Conservation (phyloP, 208 protist species). For the Leishmania amazonensis region DNA sequence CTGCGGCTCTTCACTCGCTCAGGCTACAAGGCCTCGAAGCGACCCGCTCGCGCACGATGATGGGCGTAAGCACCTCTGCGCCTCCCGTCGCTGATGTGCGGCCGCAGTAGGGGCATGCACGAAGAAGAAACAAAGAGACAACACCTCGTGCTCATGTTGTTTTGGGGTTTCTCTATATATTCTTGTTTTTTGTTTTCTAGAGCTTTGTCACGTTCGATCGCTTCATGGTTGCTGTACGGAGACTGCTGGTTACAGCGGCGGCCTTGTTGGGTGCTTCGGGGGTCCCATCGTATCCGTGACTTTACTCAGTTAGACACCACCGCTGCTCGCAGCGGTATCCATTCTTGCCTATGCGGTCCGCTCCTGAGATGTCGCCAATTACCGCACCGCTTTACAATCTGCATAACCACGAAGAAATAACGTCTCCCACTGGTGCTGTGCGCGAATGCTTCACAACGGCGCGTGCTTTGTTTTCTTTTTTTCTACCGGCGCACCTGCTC, state of each 20-base stretch:
- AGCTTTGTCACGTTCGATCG: not conserved
- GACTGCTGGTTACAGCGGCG: not conserved
- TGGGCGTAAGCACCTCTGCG: too few relatives aligned
- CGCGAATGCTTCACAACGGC: not conserved
- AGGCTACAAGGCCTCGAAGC: not conserved
- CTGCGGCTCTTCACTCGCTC: not conserved
- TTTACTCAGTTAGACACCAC: not conserved
- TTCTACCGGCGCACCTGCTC: not conserved
- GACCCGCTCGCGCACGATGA: not conserved
- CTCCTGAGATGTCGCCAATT: not conserved
- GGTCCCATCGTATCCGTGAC: not conserved
- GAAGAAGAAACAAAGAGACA: not conserved
- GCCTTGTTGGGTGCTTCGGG: not conserved
- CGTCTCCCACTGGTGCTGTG: not conserved
- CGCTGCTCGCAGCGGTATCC: not conserved
- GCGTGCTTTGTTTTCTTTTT: not conserved
- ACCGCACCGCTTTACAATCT: not conserved
- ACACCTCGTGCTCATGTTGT: too few relatives aligned
- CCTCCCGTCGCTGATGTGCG: not conserved
- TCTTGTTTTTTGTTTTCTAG: not conserved
- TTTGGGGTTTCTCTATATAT: too few relatives aligned
- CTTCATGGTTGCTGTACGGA: not conserved
- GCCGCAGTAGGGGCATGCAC: not conserved
- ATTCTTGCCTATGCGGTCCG: not conserved
- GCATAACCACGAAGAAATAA: not conserved